Conservation (phyloP, 495 filamentous ascomycete species). For the Rusavskia elegans region DNA sequence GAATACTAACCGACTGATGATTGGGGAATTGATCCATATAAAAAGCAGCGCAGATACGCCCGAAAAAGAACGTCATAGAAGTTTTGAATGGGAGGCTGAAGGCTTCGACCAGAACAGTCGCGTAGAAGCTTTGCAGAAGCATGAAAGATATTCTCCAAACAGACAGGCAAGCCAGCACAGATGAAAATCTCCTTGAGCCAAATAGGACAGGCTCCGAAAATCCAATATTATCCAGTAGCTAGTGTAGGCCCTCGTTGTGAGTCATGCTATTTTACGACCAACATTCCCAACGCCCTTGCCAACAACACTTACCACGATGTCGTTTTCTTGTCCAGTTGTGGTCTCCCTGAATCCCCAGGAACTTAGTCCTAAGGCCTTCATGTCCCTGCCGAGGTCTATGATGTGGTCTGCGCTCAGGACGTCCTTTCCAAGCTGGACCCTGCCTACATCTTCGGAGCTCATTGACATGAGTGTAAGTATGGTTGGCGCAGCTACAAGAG, state of each 20-base stretch:
- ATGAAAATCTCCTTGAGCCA: not conserved
- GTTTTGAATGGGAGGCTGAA: too few species aligned
- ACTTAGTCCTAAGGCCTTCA: slow-evolving; percentile 68
- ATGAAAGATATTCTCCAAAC: too few species aligned
- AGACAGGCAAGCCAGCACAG: not conserved
- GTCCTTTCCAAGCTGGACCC: slow-evolving; percentile 44
- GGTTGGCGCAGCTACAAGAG: slow-evolving; percentile 46
- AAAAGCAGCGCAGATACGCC: too few species aligned
- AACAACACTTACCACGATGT: slow-evolving; percentile 80
- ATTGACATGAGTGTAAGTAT: slow-evolving; percentile 89
- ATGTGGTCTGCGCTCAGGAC: slow-evolving; percentile 65
- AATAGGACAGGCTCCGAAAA: not conserved
- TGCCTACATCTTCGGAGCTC: slow-evolving; percentile 64
- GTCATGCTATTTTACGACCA: slow-evolving; percentile 81
- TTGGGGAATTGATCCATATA: too few species aligned
- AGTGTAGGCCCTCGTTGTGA: not conserved
- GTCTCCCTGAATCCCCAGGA: slow-evolving; percentile 77
- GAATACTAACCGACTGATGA: too few species aligned
- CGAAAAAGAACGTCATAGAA: too few species aligned
- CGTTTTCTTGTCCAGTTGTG: slow-evolving; percentile 45
- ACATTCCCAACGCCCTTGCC: slow-evolving; percentile 92
- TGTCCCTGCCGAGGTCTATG: slow-evolving; percentile 64
- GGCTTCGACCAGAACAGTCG: too few species aligned
- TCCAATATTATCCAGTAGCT: not conserved
- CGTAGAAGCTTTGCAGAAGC: too few species aligned